These are phyloP conservation scores for Agrocybe praecox DNA, from an alignment of 768 basidiomycete genomes.

Conservation along the genomic window DNA sequence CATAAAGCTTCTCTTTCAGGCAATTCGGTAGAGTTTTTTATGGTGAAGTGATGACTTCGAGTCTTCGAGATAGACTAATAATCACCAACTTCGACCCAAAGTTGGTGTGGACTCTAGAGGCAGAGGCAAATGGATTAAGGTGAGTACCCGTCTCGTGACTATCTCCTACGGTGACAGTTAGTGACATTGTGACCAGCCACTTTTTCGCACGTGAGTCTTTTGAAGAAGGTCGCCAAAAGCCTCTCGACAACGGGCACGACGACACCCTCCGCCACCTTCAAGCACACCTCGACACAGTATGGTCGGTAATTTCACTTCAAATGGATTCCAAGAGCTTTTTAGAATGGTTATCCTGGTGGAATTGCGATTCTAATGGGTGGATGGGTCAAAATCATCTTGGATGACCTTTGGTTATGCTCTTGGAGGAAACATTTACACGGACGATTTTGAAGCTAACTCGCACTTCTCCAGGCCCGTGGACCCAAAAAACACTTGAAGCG, in stretches of 20 bases:
- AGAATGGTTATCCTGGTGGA: constrained; percentile 16
- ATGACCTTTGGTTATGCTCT: constrained; percentile 37
- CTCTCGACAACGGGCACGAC: constrained; percentile 44
- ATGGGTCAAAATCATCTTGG: constrained; percentile 35
- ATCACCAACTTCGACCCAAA: too few species aligned
- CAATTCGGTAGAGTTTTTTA: too few species aligned
- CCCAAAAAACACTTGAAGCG: constrained; percentile 99
- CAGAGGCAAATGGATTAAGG: too few species aligned
- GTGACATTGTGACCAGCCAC: constrained; percentile 12
- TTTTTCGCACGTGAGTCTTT: constrained; percentile 37
- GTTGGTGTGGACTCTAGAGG: too few species aligned
- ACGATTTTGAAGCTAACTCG: constrained; percentile 25
- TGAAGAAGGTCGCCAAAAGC: constrained; percentile 30
- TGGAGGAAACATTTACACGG: constrained; percentile 12
- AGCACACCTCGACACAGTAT: constrained; percentile 45
- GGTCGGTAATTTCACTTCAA: constrained; percentile 39
- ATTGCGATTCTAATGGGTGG: constrained; percentile 34
- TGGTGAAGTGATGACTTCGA: too few species aligned
- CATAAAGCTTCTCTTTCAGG: too few species aligned
- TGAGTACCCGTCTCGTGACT: not conserved
- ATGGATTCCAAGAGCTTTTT: constrained; percentile 22
- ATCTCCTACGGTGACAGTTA: constrained; percentile 1
- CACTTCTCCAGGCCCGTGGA: constrained; percentile 78
- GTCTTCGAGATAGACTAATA: too few species aligned
- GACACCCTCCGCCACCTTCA: constrained; percentile 48